Conservation (phyloP, 2,329 filamentous ascomycete species). For the Metarhizium brunneum region DNA sequence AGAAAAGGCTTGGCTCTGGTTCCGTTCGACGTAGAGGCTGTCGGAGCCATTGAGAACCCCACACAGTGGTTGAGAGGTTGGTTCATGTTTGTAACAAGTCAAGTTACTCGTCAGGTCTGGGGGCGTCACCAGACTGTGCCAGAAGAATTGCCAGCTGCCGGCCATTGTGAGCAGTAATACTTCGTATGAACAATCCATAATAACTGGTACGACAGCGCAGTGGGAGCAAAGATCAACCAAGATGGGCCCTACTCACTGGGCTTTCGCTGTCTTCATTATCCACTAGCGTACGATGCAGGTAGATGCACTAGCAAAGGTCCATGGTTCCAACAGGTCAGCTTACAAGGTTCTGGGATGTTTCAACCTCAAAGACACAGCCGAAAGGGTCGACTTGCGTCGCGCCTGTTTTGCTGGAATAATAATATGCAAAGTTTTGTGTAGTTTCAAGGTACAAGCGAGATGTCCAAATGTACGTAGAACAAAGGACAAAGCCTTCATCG, state of each 20-base stretch:
- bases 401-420: slow-evolving; percentile 1
- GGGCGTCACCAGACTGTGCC: background rate
- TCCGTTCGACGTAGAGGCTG: background rate
- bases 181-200: background rate
- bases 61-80: background rate
- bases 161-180: background rate
- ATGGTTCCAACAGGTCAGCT: background rate
- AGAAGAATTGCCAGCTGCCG: background rate
- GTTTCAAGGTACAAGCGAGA: background rate
- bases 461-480: background rate
- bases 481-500: background rate
- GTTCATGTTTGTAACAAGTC: background rate
- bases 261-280: background rate
- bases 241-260: background rate
- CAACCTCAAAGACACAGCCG: slow-evolving; percentile 12
- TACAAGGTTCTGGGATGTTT: slow-evolving; percentile 10
- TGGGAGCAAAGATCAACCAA: background rate
- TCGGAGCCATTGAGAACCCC: background rate
- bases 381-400: slow-evolving; percentile 21
- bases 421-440: background rate
- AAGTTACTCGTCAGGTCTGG: background rate
- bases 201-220: background rate
- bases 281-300: background rate
- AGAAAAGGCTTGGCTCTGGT: background rate
- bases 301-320: background rate